Percentiles rank a stretch among this genome's conserved stretches.
These are phyloP conservation scores for Schizothecium vesticola DNA, from an alignment of 495 filamentous ascomycete genomes.

Conservation along the genomic window DNA sequence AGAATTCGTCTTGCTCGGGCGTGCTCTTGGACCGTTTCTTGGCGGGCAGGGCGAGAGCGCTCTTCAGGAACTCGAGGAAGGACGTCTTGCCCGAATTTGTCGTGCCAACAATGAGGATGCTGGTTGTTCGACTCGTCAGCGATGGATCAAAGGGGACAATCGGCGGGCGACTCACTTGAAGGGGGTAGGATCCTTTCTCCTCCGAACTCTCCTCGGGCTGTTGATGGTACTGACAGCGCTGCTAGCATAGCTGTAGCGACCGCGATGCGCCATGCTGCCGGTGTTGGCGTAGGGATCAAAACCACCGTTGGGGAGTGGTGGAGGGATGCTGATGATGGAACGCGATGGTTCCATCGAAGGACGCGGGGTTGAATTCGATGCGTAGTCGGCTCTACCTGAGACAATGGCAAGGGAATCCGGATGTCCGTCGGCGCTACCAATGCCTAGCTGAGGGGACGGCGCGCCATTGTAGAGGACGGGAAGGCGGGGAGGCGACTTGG, in stretches of 20 bases:
- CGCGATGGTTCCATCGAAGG: conserved; percentile 41
- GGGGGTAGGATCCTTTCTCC: conserved; percentile 93
- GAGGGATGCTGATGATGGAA: conserved; percentile 29
- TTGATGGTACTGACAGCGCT: conserved; percentile 88
- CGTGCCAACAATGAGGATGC: conserved; percentile 85
- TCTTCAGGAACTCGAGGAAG: conserved; percentile 92
- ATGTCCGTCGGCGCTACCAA: conserved; percentile 63
- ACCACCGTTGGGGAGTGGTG: conserved; percentile 51
- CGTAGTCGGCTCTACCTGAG: conserved; percentile 45
- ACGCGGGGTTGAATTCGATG: conserved; percentile 36
- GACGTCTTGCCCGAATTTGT: conserved; percentile 90
- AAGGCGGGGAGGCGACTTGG: conserved; percentile 70
- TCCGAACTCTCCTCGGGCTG: conserved; percentile 83
- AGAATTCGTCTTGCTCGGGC: conserved; percentile 48
- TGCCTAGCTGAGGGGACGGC: conserved; percentile 55
- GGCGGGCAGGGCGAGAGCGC: conserved; percentile 68
- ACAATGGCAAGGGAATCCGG: conserved; percentile 62
- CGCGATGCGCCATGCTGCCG: conserved; percentile 95
- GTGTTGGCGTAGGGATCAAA: conserved; percentile 73
- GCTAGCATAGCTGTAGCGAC: conserved; percentile 94
- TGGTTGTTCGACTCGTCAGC: conserved; percentile 32
- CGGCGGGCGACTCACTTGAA: conserved; percentile 73
- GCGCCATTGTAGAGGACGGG: conserved; percentile 64
- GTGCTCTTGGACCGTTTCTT: conserved; percentile 61
- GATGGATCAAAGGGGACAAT: background rate